phyloP scores from a whole-genome alignment of 2,329 filamentous ascomycete genomes.

The Pestalotiopsis sp. region DNA sequence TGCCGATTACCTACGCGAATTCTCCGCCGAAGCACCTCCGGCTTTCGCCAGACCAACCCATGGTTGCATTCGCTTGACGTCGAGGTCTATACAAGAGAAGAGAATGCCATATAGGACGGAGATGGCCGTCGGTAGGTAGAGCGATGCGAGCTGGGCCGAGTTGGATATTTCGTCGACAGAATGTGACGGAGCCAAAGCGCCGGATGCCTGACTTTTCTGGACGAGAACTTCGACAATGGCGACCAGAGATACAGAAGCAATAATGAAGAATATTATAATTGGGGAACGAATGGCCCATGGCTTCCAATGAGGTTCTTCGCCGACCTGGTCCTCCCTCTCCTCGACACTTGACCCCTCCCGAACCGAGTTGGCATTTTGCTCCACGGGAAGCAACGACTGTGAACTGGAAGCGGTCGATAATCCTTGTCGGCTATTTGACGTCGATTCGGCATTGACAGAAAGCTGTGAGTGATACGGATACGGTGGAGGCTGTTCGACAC shows the following conservation, averaged over 20 bases:
- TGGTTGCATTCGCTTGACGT: not conserved
- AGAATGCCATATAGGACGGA: not conserved
- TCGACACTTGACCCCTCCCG: not conserved
- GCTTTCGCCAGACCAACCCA: not conserved
- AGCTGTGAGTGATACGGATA: not conserved
- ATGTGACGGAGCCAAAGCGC: not conserved
- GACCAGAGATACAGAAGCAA: not conserved
- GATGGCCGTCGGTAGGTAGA: not conserved
- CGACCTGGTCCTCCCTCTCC: not conserved
- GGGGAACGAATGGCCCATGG: not conserved
- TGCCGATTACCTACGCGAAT: not conserved
- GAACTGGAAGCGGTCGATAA: no score
- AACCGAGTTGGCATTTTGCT: no score
- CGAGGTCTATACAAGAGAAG: not conserved
- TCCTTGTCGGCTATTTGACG: not conserved
- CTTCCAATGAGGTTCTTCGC: not conserved
- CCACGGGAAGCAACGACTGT: no score
- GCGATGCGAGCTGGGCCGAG: not conserved
- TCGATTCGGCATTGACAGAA: not conserved
- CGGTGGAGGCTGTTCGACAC: not conserved
- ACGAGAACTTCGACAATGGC: not conserved
- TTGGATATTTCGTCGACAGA: constrained; percentile 1
- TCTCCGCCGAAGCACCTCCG: not conserved
- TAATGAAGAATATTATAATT: not conserved
- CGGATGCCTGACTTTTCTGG: not conserved